Conservation (phyloP, 768 basidiomycete genomes). For the Gymnopilus dilepis region DNA sequence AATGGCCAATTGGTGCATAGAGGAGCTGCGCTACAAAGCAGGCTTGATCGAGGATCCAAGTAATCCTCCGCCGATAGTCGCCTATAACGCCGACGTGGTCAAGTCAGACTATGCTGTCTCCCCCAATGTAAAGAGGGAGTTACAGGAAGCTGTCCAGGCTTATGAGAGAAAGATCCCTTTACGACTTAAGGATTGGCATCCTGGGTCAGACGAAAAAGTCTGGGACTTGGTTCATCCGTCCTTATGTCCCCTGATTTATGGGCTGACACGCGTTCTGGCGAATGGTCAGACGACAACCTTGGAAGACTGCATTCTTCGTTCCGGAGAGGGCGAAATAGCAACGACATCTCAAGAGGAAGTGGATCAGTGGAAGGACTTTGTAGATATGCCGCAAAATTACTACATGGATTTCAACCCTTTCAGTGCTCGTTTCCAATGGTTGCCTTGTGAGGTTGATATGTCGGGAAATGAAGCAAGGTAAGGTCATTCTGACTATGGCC, state of each 20-base stretch:
- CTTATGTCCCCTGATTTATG: conserved; percentile 45
- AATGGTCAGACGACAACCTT: conserved; percentile 25
- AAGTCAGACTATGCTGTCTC: conserved; percentile 41
- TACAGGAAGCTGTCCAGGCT: conserved; percentile 29
- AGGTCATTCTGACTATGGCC: neutral
- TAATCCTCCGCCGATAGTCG: conserved; percentile 22
- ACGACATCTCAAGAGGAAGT: conserved; percentile 18
- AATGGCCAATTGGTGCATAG: conserved; percentile 33
- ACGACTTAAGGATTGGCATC: conserved; percentile 49
- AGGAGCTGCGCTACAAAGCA: conserved; percentile 33
- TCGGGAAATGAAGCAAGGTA: conserved; percentile 28
- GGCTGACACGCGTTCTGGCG: conserved; percentile 29
- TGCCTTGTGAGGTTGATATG: conserved; percentile 36
- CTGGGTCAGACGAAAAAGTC: conserved; percentile 45
- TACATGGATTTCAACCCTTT: neutral
- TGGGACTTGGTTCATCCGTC: conserved; percentile 53
- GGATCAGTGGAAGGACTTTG: neutral
- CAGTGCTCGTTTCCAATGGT: conserved; percentile 35
- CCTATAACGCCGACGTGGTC: conserved; percentile 33
- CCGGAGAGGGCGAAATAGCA: conserved; percentile 26
- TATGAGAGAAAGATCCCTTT: conserved; percentile 43
- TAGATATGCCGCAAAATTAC: neutral
- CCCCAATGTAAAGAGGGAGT: conserved; percentile 22
- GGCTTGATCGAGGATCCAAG: conserved; percentile 11
- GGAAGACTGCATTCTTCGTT: conserved; percentile 28